Base-by-base conservation (phyloP, 1,139 yeast genomes). In the Debaryomyces udenii region DNA sequence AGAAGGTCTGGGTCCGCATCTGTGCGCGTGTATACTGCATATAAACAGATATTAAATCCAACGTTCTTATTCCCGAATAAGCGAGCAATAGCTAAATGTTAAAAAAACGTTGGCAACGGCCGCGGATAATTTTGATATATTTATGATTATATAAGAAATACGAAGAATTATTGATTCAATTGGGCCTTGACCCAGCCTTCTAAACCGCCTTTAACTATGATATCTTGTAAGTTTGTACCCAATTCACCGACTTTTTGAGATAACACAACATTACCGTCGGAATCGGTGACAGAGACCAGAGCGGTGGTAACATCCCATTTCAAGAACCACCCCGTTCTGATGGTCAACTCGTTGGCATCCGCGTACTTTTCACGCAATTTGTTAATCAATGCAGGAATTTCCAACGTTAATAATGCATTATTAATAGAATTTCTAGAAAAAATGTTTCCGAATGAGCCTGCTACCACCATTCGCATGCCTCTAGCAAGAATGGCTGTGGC, bases 401-500 rank as follows among this genome's bases (percentile, higher is more conserved):
- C 98, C 55, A 93, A 76, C 1, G 98, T 93, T 56, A 94, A 74
- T 46, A 93, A 74, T 1, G 99, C 99, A 62, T 93, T 93, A 74
- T 93, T 93, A 63, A 94, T 93, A 44, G 96, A 82, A 73, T 93
- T 93, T 70, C 99, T 80, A 48, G 91, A 85, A 70, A 93, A 93
- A 56, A 91, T 94, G 71, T 94, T 94, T 56, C 98, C 96, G 61
- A 93, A 93, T 1, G 99, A 93, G 31, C 99, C 99, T 15, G 97
- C 89, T 48, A 94, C 96, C 15, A 93, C 96, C 52, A 93, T 73
- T 52, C 83, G 81, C 79, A 93, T 89, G 44, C 93, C 98, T 56
- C 96, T 81, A 29, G 99, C 98, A 50, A 94, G 75, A 47, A 94
- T 86, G 34, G 96, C 91, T 22, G 99, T 93, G 29, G 99, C 99